A percentile compares a stretch with the other conserved stretches of the same genome.
Evolutionary conservation across 1,284 basidiomycete species (phyloP).

Genomic region (Ceratobasidium sp.): DNA sequence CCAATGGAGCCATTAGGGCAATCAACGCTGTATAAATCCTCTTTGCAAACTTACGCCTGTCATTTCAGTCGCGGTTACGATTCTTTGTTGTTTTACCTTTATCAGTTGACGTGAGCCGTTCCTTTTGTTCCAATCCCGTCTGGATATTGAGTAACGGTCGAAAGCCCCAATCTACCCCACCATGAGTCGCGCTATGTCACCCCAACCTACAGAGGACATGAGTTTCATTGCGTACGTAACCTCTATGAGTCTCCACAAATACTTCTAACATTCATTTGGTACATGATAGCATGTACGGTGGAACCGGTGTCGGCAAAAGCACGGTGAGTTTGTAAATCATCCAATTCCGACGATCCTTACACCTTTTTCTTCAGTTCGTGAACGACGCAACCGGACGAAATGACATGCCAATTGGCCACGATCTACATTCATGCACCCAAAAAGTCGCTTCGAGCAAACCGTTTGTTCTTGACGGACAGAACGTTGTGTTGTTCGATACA

Average conservation of each 20-base stretch:
- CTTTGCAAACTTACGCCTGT: neutral
- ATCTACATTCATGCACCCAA: slow-evolving; percentile 28
- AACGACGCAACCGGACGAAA: slow-evolving; percentile 50
- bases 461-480: slow-evolving; percentile 47
- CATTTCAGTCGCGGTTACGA: neutral
- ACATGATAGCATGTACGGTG: slow-evolving; percentile 23
- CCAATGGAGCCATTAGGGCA: neutral
- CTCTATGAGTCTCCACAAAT: neutral
- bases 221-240: slow-evolving; percentile 32
- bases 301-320: slow-evolving; percentile 38
- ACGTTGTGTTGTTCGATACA: slow-evolving; percentile 51
- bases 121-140: too few relatives aligned
- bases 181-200: slow-evolving; percentile 6
- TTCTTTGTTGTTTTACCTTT: neutral
- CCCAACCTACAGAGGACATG: neutral
- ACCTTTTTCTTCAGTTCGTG: slow-evolving; percentile 14
- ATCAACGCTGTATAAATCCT: neutral
- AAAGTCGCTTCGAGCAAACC: slow-evolving; percentile 41
- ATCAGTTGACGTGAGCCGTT: neutral
- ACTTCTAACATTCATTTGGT: neutral
- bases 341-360: neutral
- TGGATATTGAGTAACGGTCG: neutral
- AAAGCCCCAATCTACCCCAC: neutral
- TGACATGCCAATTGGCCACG: slow-evolving; percentile 21
- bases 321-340: neutral